Evolutionary conservation across 768 basidiomycete species (phyloP), one percentile per base, ranked within the genome.

Genomic region (Leccinum broughii): DNA sequence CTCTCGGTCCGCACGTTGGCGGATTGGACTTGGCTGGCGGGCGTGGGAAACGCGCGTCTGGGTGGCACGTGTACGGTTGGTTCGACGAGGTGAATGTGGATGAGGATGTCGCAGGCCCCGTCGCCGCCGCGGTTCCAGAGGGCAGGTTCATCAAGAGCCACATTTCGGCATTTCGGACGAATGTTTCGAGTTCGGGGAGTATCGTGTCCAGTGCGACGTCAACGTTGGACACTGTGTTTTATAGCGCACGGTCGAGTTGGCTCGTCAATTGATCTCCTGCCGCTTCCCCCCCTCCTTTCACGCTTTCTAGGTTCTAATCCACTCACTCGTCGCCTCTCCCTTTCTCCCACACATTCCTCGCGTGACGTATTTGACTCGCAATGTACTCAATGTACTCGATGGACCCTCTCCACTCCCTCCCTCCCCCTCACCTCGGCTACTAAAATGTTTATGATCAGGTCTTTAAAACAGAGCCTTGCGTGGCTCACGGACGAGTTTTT

Each of bases 21-120:
- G 72, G 72, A n/a, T 54, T 73, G 28, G 73, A 73, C 56, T 54
- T 75, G 9, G 72, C 58, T 3, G 64, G 71, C 20, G 72, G 72
- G 3, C 54, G 68, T 34, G 72, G 72, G 14, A 73, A 75, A 52
- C 73, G 72, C 24, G 72, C 68, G 4, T 73, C 72, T 26, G 72
- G 72, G 26, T 75, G 73, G 72, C 67, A 73, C 20, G 62, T 63
- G 9, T 73, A 65, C 24, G 72, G 70, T 51, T 41, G 39, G 39
- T 41, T 41, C 39, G 39, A 41, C 39, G 39, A 41, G 17, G 39
- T 41, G 17, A n/a, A 7, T n/a, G 17, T 41, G 17, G 39, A 41
- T n/a, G 8, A 8, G 14, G 17, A 41, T 41, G 17, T 41, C 39
- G 17, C 39, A 41, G 39, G 39, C 37, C 37, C 37, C 7, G 37